Evolutionary conservation across 306 rosid species (phyloP).

Genomic region (Delonix regia): DNA sequence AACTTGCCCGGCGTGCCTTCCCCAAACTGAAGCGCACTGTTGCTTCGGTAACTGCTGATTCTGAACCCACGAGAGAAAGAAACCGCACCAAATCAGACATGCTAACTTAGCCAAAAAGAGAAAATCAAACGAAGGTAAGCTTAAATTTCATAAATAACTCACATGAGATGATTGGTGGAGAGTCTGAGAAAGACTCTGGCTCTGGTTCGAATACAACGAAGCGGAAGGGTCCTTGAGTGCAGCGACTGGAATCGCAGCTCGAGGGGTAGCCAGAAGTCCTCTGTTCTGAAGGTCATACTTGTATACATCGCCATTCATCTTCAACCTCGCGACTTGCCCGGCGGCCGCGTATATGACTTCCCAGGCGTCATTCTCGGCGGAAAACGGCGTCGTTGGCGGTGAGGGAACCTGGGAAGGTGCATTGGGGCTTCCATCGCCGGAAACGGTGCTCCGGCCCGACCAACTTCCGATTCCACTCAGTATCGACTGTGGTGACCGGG

Average conservation of each 20-base stretch:
- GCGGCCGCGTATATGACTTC: constrained; percentile 75
- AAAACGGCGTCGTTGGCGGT: constrained; percentile 67
- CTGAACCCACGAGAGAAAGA: constrained; percentile 33
- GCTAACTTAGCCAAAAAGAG: not conserved
- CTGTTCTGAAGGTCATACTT: constrained; percentile 30
- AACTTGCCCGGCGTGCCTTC: constrained; percentile 37
- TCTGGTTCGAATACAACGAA: constrained; percentile 36
- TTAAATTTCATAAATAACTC: not conserved
- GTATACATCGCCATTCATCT: constrained; percentile 36
- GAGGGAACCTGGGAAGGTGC: constrained; percentile 68
- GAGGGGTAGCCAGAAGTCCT: constrained; percentile 32
- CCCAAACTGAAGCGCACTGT: constrained; percentile 46
- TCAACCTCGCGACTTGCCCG: constrained; percentile 76
- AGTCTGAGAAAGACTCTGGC: constrained; percentile 19
- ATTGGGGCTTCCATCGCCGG: constrained; percentile 72
- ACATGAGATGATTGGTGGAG: constrained; percentile 44
- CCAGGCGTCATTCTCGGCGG: constrained; percentile 58
- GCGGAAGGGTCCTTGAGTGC: not conserved
- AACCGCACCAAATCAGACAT: not conserved
- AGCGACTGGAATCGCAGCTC: not conserved
- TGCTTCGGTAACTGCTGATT: constrained; percentile 19
- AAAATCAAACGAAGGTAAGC: not conserved
- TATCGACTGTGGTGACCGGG: constrained; percentile 81
- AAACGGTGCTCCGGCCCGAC: constrained; percentile 50
- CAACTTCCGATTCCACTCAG: constrained; percentile 74